Evolutionary conservation across 2,329 filamentous ascomycete genomes (phyloP).

Genomic region (Fusarium oxysporum): DNA sequence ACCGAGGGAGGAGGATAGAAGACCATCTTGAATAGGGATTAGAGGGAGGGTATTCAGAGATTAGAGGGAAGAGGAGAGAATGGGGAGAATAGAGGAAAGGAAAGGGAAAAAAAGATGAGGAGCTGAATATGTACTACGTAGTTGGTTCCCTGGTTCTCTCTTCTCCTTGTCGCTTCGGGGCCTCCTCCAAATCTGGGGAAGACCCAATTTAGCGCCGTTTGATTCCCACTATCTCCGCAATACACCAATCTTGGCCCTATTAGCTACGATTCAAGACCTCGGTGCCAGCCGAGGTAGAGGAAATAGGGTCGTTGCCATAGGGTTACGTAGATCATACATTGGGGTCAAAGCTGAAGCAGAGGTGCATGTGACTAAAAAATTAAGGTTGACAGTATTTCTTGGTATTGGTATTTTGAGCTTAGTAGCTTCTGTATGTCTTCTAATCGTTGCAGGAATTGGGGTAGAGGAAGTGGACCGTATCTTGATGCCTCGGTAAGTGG

Average conservation of each 20-base stretch:
- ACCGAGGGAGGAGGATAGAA: conserved; percentile 73
- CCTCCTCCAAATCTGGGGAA: conserved; percentile 28
- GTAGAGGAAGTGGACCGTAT: not conserved
- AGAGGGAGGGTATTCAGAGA: not conserved
- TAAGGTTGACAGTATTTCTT: not conserved
- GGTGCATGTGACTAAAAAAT: conserved; percentile 1
- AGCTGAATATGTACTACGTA: conserved; percentile 27
- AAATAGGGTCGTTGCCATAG: not conserved
- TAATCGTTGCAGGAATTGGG: not conserved
- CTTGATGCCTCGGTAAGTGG: conserved; percentile 4
- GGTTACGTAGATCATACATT: not conserved
- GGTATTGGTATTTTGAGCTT: not conserved
- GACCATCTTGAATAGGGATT: conserved; percentile 53
- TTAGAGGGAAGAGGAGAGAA: not conserved
- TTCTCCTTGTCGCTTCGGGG: not conserved
- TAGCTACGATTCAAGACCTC: not conserved
- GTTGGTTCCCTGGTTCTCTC: not conserved
- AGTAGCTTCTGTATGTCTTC: not conserved
- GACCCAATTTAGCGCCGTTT: conserved; percentile 21
- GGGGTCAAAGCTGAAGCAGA: not conserved
- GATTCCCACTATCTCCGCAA: conserved; percentile 26
- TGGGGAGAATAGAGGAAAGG: not conserved
- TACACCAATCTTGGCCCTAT: conserved; percentile 8
- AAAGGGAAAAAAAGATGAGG: not conserved
- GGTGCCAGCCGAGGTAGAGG: conserved; percentile 1